Evolutionary conservation across 1,284 basidiomycete genomes (phyloP), one percentile per base, ranked within the genome.

Genomic region (Malassezia japonica): DNA sequence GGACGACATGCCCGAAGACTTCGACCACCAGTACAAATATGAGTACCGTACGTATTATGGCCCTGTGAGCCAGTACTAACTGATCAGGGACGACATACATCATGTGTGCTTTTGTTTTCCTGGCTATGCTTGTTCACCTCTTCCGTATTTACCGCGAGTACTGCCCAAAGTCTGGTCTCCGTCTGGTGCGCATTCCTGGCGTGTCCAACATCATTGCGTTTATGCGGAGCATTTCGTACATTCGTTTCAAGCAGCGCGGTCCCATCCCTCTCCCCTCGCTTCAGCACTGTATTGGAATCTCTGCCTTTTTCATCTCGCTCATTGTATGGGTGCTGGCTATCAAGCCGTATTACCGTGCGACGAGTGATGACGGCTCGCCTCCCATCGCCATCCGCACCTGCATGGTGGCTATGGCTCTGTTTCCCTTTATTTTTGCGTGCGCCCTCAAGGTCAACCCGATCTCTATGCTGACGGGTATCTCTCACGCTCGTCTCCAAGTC

Each of bases 391-490:
- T 70, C 7, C 62, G 68, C 4, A 46, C 61, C 1, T 66, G 65
- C 9, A 60, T 70, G 60, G 48, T 69, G 45, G 61, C 65, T 4
- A 41, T 59, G 9, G 64, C 61, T 4, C 42, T 67, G 20, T 55
- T 67, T 38, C 68, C 68, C 1, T 68, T 69, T 53, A 53, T 67
- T 42, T 64, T 64, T 35, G 52, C 53, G 6, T 51, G 64, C 3
- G 60, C 56, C 1, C 53, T 56, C 21, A 70, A 70, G 46, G 55
- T 69, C 50, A 72, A 71, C 46, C 60, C 64, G 23, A 59, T 72
- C 23, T 57, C 63, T 7, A 33, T 63, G 8, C 43, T 71, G 9
- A 64, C 67, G 0, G 68, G 64, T 5, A 45, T 62, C 20, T 58
- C 59, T 12, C 63, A 69, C 21, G 63, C 67, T 45, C 51, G 56